A percentile compares a stretch with the other conserved stretches of the same genome.
Evolutionary conservation across 306 rosid species (phyloP).

Genomic region (Medicago lupulina): DNA sequence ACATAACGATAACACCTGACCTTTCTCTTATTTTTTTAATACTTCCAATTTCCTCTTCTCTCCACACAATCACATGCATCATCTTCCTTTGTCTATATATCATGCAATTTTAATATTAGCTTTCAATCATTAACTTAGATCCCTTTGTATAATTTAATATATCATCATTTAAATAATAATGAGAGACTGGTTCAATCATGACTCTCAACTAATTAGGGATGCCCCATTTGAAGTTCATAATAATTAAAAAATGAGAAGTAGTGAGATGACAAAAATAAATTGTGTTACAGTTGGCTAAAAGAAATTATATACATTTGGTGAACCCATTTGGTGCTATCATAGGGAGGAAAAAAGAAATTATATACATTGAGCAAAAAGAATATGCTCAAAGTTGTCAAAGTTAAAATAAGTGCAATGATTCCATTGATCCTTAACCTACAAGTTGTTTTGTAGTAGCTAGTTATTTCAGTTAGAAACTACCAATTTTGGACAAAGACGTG

Average conservation of each 20-base stretch:
- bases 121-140: constrained; percentile 64
- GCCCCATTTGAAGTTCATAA: constrained; percentile 41
- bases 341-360: constrained; percentile 14
- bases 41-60: constrained; percentile 34
- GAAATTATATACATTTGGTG: constrained; percentile 53
- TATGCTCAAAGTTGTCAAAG: constrained; percentile 47
- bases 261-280: constrained; percentile 3
- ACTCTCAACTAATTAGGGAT: constrained; percentile 45
- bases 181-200: constrained; percentile 40
- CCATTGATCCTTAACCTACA: constrained; percentile 23
- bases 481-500: constrained; percentile 14
- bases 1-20: constrained; percentile 44
- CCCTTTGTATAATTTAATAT: constrained; percentile 42
- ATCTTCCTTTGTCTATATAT: constrained; percentile 47
- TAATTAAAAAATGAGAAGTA: constrained; percentile 32
- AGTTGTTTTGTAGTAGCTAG: constrained; percentile 60
- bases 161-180: constrained; percentile 23
- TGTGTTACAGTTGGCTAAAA: constrained; percentile 47
- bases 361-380: constrained; percentile 24
- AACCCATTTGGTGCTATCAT: constrained; percentile 41
- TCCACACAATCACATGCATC: constrained; percentile 60
- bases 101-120: constrained; percentile 41
- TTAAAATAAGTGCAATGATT: constrained; percentile 41
- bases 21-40: constrained; percentile 37
- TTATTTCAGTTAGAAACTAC: constrained; percentile 56